Evolutionary conservation across 805 yeast species (phyloP), one percentile per base, ranked within the genome.

Genomic region (Candida sanyiensis): DNA sequence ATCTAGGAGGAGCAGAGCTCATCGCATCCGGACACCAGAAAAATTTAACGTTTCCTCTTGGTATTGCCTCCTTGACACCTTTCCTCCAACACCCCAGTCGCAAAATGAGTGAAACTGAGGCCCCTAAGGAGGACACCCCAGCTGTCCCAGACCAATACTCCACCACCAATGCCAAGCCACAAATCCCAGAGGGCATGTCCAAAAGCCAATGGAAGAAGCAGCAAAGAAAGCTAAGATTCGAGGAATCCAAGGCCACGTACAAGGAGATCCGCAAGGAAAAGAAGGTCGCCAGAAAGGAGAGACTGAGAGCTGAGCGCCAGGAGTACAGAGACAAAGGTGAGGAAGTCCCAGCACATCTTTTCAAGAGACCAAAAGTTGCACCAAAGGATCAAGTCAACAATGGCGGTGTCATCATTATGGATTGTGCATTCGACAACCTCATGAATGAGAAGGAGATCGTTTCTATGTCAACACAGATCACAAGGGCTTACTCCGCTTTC

Each of bases 381-480:
- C 63, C 63, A 37, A 48, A 62, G 17, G 62, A 66, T 11, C 88
- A 80, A 52, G 49, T 46, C 2, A 61, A 61, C 10, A 66, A 77
- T 2, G 76, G 72, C 0, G 69, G 77, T 7, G 63, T 58, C 6
- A 67, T 89, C 20, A 64, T 89, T n/a, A 55, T 89, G 46, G 98
- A 90, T 61, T 90, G 98, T 62, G 83, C 73, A 12, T 90, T 90
- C 59, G 97, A 93, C 54, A 93, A 84, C 32, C 55, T 83, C 52
- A 93, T 93, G 98, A 75, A 72, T 26, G 84, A 79, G 15, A 80
- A 80, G 44, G 83, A 79, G 49, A 60, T 68, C 15, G 73, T 73
- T 2, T 84, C 95, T 16, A 61, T 90, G 54, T 74, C 87, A 6
- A 73, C 78, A 36, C 98, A 90, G 62, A 70, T 93, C 35, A 77